These are phyloP conservation scores for Colletotrichum camelliae DNA, from an alignment of 2,329 filamentous ascomycete genomes.

Conservation along the genomic window DNA sequence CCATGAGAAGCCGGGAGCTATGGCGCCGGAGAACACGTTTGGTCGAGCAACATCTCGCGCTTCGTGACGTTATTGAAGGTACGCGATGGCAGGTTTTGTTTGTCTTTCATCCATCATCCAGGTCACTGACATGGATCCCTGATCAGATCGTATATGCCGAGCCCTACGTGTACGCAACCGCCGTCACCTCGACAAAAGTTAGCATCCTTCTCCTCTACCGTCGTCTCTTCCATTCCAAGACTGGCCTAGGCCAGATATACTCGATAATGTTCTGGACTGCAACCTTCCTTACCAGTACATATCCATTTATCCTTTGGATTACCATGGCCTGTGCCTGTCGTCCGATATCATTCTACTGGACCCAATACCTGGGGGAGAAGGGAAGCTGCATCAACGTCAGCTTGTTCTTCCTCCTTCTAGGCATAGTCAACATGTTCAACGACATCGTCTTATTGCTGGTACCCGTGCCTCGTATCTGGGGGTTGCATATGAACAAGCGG, in stretches of 20 bases:
- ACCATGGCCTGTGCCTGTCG: constrained; percentile 8
- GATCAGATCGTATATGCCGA: constrained; percentile 13
- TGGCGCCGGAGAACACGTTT: neutral
- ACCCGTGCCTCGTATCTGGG: constrained; percentile 11
- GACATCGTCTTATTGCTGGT: constrained; percentile 18
- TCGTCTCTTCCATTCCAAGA: neutral
- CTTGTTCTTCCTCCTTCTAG: neutral
- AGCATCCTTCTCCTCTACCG: constrained; percentile 17
- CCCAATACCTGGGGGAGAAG: neutral
- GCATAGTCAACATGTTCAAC: constrained; percentile 13
- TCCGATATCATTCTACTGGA: constrained; percentile 8
- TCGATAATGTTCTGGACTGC: neutral
- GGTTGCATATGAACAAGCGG: constrained; percentile 11
- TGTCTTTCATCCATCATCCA: neutral
- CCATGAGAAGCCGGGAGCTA: neutral
- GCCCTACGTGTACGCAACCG: constrained; percentile 11
- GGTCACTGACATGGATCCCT: neutral
- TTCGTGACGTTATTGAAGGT: neutral
- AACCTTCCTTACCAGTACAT: neutral
- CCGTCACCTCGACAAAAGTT: constrained; percentile 11
- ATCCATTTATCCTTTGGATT: constrained; percentile 11
- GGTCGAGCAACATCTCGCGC: neutral
- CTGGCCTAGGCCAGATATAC: neutral
- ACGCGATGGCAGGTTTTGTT: neutral
- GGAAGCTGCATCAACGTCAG: constrained; percentile 4